A percentile compares a stretch with the other conserved stretches of the same genome.
These are phyloP conservation scores for Fomitopsis pulvina DNA, from an alignment of 768 basidiomycete species.

Conservation along the genomic window DNA sequence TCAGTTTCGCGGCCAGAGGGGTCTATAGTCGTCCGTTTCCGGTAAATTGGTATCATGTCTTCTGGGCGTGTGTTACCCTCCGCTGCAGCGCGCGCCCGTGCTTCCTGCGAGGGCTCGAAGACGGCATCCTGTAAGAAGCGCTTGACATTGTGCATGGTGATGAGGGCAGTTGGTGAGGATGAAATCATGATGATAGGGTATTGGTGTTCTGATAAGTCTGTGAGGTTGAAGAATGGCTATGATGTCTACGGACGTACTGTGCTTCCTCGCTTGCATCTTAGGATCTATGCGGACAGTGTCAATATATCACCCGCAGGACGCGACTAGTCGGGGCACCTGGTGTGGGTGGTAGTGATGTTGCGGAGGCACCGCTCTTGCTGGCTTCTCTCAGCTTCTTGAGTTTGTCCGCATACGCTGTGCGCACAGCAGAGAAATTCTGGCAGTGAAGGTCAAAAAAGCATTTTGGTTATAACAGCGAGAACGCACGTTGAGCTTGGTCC, in stretches of 20 bases:
- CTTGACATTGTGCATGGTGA: conserved; percentile 98
- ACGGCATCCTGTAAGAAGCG: conserved; percentile 83
- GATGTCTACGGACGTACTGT: conserved; percentile 39
- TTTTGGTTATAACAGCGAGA: background rate
- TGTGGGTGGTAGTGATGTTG: conserved; percentile 32
- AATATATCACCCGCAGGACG: background rate
- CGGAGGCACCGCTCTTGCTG: conserved; percentile 41
- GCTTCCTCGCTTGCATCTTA: conserved; percentile 62
- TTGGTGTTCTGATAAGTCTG: conserved; percentile 47
- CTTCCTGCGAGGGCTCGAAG: conserved; percentile 72
- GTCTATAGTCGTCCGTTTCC: conserved; percentile 69
- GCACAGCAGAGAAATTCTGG: conserved; percentile 77
- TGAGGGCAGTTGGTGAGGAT: conserved; percentile 87
- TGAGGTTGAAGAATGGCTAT: background rate
- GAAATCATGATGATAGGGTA: conserved; percentile 98
- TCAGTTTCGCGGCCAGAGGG: conserved; percentile 54
- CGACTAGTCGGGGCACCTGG: conserved; percentile 27
- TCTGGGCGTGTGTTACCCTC: conserved; percentile 73
- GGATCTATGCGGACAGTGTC: conserved; percentile 30
- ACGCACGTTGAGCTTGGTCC: conserved; percentile 77
- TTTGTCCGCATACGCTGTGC: conserved; percentile 62
- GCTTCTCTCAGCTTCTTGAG: conserved; percentile 72
- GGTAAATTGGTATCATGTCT: conserved; percentile 84
- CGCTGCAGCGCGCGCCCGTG: conserved; percentile 57
- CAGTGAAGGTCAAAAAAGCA: background rate